phyloP scores from a whole-genome alignment of 176 grass and related monocot genomes.

The Carex myosuroides region DNA sequence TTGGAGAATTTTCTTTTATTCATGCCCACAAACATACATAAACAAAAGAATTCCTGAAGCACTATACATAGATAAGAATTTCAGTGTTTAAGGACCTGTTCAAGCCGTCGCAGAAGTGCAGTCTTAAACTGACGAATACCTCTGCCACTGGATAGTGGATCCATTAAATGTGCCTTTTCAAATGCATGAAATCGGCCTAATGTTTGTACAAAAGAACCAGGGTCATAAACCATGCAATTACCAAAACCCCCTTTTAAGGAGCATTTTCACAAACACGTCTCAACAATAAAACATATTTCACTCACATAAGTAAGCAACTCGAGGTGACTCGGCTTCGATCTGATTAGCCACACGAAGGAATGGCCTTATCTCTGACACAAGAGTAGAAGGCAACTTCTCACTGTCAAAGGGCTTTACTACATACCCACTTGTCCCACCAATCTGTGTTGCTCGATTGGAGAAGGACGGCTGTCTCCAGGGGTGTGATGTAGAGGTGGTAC shows the following conservation, averaged over 20 bases:
- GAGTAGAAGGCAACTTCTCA: constrained; percentile 75
- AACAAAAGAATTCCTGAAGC: constrained; percentile 4
- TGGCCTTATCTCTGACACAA: constrained; percentile 54
- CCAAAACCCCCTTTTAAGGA: background rate
- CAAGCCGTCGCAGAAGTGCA: constrained; percentile 76
- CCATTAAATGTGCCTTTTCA: constrained; percentile 74
- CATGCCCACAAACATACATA: constrained; percentile 3
- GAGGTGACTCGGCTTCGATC: constrained; percentile 68
- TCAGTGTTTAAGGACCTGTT: constrained; percentile 47
- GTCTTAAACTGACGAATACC: constrained; percentile 92
- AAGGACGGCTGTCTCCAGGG: background rate
- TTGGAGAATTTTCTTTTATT: background rate
- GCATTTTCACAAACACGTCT: constrained; percentile 33
- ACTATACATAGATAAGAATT: background rate
- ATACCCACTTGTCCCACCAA: background rate
- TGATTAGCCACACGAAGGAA: constrained; percentile 89
- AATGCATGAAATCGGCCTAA: constrained; percentile 93
- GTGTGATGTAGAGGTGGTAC: constrained; percentile 18
- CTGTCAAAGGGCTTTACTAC: constrained; percentile 45
- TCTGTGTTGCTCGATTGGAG: constrained; percentile 9
- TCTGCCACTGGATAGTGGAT: constrained; percentile 53
- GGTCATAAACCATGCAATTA: background rate
- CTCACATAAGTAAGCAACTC: constrained; percentile 92
- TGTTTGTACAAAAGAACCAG: background rate
- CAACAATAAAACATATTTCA: background rate